phyloP scores from a whole-genome alignment of 2,329 filamentous ascomycete species.

The Cryphonectria nitschkei region DNA sequence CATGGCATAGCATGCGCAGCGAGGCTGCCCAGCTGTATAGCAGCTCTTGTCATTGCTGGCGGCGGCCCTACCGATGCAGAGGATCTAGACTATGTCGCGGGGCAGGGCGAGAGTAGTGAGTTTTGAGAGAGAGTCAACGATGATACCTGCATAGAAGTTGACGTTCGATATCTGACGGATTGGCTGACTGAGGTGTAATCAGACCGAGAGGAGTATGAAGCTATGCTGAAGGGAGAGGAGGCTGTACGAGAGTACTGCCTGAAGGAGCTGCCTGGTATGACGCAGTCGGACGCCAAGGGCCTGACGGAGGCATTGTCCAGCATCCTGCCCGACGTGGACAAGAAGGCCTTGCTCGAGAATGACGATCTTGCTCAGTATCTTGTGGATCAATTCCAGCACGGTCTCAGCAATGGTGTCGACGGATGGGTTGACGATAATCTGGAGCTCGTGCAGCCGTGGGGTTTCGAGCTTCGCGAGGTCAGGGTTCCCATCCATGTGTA shows the following conservation, averaged over 20 bases:
- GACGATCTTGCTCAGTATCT: slow-evolving; percentile 11
- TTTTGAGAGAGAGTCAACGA: not conserved
- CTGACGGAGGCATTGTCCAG: slow-evolving; percentile 19
- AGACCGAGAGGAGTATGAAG: slow-evolving; percentile 20
- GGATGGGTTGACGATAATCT: slow-evolving; percentile 36
- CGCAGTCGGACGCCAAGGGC: slow-evolving; percentile 3
- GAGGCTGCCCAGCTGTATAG: slow-evolving; percentile 15
- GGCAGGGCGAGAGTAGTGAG: slow-evolving; percentile 23
- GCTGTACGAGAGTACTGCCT: slow-evolving; percentile 12
- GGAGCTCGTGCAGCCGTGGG: slow-evolving; percentile 32
- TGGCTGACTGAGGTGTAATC: too few relatives aligned
- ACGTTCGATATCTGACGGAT: too few relatives aligned
- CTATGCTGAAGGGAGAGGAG: slow-evolving; percentile 19
- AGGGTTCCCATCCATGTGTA: slow-evolving; percentile 33
- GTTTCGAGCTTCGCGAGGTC: slow-evolving; percentile 32
- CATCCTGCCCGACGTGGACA: slow-evolving; percentile 18
- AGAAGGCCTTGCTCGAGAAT: slow-evolving; percentile 15
- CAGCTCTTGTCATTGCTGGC: slow-evolving; percentile 16
- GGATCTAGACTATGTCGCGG: slow-evolving; percentile 21
- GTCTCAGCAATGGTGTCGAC: slow-evolving; percentile 28
- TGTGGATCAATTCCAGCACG: slow-evolving; percentile 23
- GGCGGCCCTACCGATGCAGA: slow-evolving; percentile 16
- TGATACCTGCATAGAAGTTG: too few relatives aligned
- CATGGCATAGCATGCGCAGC: slow-evolving; percentile 25
- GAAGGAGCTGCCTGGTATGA: slow-evolving; percentile 9